Conservation (phyloP, 345 rosid genomes). For the Eucalyptus dawsonii region DNA sequence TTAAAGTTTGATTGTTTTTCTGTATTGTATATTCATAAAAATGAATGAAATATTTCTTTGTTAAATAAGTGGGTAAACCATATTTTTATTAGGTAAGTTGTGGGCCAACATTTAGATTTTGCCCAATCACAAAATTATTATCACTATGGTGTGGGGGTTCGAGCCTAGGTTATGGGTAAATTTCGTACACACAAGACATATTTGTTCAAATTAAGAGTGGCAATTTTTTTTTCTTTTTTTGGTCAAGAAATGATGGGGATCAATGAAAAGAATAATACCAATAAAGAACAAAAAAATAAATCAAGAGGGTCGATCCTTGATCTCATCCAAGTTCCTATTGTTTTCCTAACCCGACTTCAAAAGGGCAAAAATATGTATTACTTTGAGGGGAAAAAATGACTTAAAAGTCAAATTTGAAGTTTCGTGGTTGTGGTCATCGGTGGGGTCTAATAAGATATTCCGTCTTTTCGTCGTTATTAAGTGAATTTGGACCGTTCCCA, state of each 20-base stretch:
- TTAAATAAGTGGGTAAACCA: neutral
- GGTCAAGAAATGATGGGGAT: neutral
- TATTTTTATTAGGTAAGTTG: neutral
- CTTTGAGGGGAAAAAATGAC: neutral
- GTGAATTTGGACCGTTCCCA: neutral
- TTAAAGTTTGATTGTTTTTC: too few relatives aligned
- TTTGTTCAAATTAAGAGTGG: neutral
- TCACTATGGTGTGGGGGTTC: neutral
- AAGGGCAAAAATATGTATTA: neutral
- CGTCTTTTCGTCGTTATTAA: neutral
- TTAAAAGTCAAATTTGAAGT: neutral
- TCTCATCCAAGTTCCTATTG: neutral
- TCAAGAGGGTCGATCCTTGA: neutral
- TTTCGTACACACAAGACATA: neutral
- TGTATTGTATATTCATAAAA: too few relatives aligned
- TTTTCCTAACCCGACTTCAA: neutral
- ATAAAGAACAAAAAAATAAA: neutral
- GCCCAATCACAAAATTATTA: neutral
- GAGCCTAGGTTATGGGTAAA: neutral
- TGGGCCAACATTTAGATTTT: neutral
- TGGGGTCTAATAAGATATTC: neutral
- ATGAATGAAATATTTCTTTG: neutral
- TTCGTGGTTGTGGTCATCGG: neutral
- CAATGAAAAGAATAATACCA: neutral
- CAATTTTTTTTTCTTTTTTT: neutral